Evolutionary conservation across 2,329 filamentous ascomycete genomes (phyloP).

Genomic region (Pseudocercospora ulei): DNA sequence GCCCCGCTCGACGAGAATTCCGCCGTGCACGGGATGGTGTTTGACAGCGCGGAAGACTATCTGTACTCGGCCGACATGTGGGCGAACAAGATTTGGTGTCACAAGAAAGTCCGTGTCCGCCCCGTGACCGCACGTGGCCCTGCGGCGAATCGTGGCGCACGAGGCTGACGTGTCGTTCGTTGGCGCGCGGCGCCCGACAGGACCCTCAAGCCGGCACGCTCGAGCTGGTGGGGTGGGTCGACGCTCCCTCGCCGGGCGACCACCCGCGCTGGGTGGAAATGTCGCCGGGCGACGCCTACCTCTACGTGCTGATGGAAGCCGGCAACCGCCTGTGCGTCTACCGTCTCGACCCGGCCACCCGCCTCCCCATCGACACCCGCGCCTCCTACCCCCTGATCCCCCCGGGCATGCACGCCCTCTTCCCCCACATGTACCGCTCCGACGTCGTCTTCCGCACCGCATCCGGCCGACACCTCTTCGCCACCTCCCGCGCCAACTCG

Average conservation of each 20-base stretch:
- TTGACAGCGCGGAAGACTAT: slow-evolving; percentile 62
- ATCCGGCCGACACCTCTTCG: slow-evolving; percentile 68
- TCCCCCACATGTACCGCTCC: slow-evolving; percentile 64
- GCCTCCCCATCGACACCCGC: slow-evolving; percentile 68
- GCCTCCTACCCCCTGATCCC: slow-evolving; percentile 70
- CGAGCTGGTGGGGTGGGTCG: slow-evolving; percentile 60
- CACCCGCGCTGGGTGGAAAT: slow-evolving; percentile 85
- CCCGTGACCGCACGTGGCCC: too few species aligned
- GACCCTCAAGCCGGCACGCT: slow-evolving; percentile 51
- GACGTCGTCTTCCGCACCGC: slow-evolving; percentile 69
- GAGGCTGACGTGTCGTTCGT: too few species aligned
- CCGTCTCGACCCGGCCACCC: slow-evolving; percentile 62
- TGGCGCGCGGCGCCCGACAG: too few species aligned
- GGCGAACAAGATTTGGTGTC: slow-evolving; percentile 75
- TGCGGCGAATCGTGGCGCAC: too few species aligned
- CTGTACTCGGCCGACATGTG: slow-evolving; percentile 71
- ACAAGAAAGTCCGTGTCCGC: slow-evolving; percentile 55
- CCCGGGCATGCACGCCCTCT: slow-evolving; percentile 49
- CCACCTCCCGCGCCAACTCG: slow-evolving; percentile 69
- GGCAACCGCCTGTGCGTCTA: slow-evolving; percentile 77
- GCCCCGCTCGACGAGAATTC: slow-evolving; percentile 60
- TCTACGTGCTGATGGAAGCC: slow-evolving; percentile 85
- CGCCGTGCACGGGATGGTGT: slow-evolving; percentile 74
- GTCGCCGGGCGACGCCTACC: slow-evolving; percentile 64
- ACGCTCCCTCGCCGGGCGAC: slow-evolving; percentile 60